Percentiles rank a stretch among this genome's conserved stretches.
These are phyloP conservation scores for Claviceps maximensis DNA, from an alignment of 2,329 filamentous ascomycete genomes.

Conservation along the genomic window DNA sequence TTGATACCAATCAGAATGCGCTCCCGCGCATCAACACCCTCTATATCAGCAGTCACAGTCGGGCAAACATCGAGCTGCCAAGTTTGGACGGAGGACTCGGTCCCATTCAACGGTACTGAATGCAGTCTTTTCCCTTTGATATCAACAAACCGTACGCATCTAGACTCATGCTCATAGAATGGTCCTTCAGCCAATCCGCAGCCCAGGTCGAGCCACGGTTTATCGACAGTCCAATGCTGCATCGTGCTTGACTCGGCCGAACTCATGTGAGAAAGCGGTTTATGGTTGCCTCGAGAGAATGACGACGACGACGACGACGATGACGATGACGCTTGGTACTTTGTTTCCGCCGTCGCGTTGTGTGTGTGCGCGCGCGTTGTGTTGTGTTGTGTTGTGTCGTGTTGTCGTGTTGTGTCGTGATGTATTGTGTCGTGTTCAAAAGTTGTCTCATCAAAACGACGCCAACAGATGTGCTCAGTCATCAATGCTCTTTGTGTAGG, in stretches of 20 bases:
- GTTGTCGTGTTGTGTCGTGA: too few relatives aligned
- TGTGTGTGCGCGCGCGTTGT: not conserved
- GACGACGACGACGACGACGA: too few relatives aligned
- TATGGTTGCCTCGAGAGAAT: not conserved
- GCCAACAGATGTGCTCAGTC: not conserved
- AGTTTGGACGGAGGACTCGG: conserved; percentile 50
- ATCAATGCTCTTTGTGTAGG: not conserved
- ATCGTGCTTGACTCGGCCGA: not conserved
- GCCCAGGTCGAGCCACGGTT: conserved; percentile 45
- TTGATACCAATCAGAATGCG: conserved; percentile 70
- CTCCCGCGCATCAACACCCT: conserved; percentile 44
- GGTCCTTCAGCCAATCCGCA: conserved; percentile 63
- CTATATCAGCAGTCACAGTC: conserved; percentile 68
- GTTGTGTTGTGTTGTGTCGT: too few relatives aligned
- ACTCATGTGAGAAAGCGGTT: not conserved
- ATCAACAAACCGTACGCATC: conserved; percentile 66
- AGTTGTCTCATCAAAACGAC: not conserved
- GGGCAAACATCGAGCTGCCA: conserved; percentile 39
- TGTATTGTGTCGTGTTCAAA: too few relatives aligned
- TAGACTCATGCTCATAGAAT: conserved; percentile 53
- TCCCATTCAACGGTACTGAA: conserved; percentile 51
- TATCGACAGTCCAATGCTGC: conserved; percentile 32
- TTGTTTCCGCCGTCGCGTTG: not conserved
- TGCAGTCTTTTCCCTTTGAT: conserved; percentile 68
- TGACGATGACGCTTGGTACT: not conserved